Evolutionary conservation across 306 rosid genomes (phyloP).

Genomic region (Morella rubra): DNA sequence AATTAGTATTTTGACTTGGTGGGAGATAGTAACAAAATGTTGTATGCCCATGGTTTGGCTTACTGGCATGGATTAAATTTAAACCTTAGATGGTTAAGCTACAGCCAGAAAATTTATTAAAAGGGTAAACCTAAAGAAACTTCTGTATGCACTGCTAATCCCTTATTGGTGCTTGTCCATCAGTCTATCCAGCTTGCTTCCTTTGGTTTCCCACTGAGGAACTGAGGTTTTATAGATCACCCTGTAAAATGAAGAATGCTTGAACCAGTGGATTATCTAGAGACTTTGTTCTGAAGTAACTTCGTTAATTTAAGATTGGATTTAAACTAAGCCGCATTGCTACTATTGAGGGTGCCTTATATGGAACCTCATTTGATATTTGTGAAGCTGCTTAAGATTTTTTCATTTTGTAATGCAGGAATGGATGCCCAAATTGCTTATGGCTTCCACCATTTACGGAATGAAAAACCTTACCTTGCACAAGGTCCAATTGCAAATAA

Average conservation of each 20-base stretch:
- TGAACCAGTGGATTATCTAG: background rate
- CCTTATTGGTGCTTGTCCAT: background rate
- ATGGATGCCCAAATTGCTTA: conserved; percentile 99
- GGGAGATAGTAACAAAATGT: background rate
- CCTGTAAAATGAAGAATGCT: background rate
- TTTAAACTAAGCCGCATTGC: background rate
- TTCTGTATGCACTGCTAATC: background rate
- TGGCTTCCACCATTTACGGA: conserved; percentile 91
- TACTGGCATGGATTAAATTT: background rate
- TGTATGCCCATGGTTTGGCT: background rate
- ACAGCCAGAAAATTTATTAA: background rate
- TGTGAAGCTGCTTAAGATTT: conserved; percentile 5
- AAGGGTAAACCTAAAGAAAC: background rate
- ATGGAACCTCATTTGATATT: conserved; percentile 17
- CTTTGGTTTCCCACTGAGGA: background rate
- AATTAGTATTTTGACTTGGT: conserved; percentile 15
- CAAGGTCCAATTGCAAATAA: conserved; percentile 89
- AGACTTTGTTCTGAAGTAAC: background rate
- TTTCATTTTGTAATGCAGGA: conserved; percentile 54
- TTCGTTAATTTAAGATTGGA: background rate
- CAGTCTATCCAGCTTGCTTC: background rate
- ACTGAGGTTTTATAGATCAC: background rate
- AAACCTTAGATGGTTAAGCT: background rate
- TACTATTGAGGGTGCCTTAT: background rate
- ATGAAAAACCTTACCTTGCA: conserved; percentile 91